Evolutionary conservation across 345 rosid genomes (phyloP), one percentile per base, ranked within the genome.

Genomic region (Salix dunnii): DNA sequence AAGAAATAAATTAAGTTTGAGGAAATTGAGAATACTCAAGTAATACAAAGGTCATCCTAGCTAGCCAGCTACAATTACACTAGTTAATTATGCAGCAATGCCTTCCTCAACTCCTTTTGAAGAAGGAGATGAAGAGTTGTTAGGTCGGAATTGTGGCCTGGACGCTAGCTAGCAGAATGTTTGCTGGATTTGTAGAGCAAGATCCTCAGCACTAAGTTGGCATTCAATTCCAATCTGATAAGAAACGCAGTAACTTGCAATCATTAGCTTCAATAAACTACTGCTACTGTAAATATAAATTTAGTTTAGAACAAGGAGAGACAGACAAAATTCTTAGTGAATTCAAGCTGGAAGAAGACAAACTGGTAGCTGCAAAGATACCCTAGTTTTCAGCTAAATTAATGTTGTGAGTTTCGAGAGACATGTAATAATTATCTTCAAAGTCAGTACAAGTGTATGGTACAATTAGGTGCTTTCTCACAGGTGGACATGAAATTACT

Each of bases 161-260:
- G 61, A 3, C 23, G 43, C 38, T 42, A 0, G 31, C 76, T 80
- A 82, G 89, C 87, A 81, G 89, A 96, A 96, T 60, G 98, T 94
- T 80, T 86, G 91, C 82, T 90, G 98, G 76, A 96, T 88, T 78
- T 88, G 95, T 46, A 92, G 92, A 43, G 96, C 99, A 55, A 96
- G 87, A 79, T 96, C 99, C 73, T 94, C 98, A 0, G 97, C 98
- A 74, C 98, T 94, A 16, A 96, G 94, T 85, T 81, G 97, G 85
- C 99, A 96, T 84, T 92, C 97, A 77, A 92, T 87, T 86, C 99
- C 99, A 82, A 96, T 91, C 99, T 96, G 87, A 72, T 68, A 67
- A 84, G 30, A 40, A 68, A 63, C 1, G 77, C 72, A 80, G 51
- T 35, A 60, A 17, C 10, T 4, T 35, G 5, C 62, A 74, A 60